Evolutionary conservation across 192 early-diverging fungal species (phyloP).

Genomic region (Borealophlyctis nickersoniae): DNA sequence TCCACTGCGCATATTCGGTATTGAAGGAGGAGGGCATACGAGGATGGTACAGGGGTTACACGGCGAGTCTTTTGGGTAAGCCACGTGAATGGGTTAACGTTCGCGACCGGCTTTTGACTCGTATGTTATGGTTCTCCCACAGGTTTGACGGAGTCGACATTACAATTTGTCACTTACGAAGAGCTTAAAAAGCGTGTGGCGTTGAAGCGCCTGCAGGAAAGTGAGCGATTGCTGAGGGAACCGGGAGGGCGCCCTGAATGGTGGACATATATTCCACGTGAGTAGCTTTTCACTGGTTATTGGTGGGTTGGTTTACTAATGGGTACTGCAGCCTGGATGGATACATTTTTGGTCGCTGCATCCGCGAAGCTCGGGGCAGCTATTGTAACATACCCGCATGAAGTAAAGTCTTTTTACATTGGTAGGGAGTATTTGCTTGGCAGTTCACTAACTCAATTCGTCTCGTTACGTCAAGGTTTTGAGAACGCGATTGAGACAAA

Average conservation of each 20-base stretch:
- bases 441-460: too few relatives aligned
- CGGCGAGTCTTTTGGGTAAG: slow-evolving; percentile 79
- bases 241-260: background rate
- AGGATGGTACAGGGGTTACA: slow-evolving; percentile 87
- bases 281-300: too few relatives aligned
- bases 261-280: too few relatives aligned
- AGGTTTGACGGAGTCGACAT: slow-evolving; percentile 84
- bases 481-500: slow-evolving; percentile 84
- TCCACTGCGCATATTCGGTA: slow-evolving; percentile 70
- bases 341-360: slow-evolving; percentile 80
- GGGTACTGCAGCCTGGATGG: slow-evolving; percentile 63
- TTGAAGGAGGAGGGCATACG: slow-evolving; percentile 74
- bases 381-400: slow-evolving; percentile 89
- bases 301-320: slow-evolving; percentile 5
- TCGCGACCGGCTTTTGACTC: background rate
- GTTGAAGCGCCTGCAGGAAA: slow-evolving; percentile 12
- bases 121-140: too few relatives aligned
- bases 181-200: slow-evolving; percentile 68
- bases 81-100: background rate
- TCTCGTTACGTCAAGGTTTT: slow-evolving; percentile 37
- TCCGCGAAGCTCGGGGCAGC: slow-evolving; percentile 85
- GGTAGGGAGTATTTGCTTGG: too few relatives aligned
- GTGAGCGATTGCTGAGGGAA: background rate
- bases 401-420: slow-evolving; percentile 70
- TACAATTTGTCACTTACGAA: slow-evolving; percentile 97